A percentile compares a stretch with the other conserved stretches of the same genome.
Conservation (phyloP, 106 monocot species). For the Phalaenopsis aphrodite region DNA sequence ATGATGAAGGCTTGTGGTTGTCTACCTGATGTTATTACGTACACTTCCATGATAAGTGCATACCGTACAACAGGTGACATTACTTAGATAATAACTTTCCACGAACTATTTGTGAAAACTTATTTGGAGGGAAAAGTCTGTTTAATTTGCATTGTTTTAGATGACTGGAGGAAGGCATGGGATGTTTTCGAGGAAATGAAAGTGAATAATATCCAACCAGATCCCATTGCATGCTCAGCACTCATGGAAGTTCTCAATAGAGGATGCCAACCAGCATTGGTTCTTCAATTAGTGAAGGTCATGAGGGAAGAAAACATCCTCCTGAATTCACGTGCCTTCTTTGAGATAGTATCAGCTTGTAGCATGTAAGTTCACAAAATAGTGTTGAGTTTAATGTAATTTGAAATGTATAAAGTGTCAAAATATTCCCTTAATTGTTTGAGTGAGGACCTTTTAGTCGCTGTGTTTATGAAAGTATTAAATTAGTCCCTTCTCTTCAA, state of each 20-base stretch:
- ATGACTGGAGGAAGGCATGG: constrained; percentile 70
- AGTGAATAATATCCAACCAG: constrained; percentile 49
- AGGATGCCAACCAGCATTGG: constrained; percentile 48
- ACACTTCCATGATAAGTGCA: constrained; percentile 88
- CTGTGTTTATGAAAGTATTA: too few relatives aligned
- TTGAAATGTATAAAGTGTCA: too few relatives aligned
- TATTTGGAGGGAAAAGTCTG: not conserved
- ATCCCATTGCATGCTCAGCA: constrained; percentile 73
- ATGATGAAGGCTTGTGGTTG: constrained; percentile 57
- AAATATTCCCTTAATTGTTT: too few relatives aligned
- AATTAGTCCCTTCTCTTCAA: too few relatives aligned
- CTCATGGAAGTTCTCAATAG: constrained; percentile 70
- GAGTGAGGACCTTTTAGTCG: too few relatives aligned
- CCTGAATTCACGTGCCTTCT: constrained; percentile 48
- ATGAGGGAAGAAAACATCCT: constrained; percentile 62
- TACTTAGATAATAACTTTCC: not conserved
- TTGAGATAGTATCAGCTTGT: constrained; percentile 73
- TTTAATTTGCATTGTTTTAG: constrained; percentile 19
- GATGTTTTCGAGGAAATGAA: constrained; percentile 81
- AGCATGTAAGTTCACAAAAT: constrained; percentile 62
- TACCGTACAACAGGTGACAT: constrained; percentile 53
- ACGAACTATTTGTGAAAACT: not conserved
- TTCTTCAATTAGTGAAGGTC: constrained; percentile 64
- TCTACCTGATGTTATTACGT: constrained; percentile 67
- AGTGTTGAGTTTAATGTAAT: not conserved